Evolutionary conservation across 257 asterid genomes (phyloP), one percentile per base, ranked within the genome.

Genomic region (Fraxinus americana): DNA sequence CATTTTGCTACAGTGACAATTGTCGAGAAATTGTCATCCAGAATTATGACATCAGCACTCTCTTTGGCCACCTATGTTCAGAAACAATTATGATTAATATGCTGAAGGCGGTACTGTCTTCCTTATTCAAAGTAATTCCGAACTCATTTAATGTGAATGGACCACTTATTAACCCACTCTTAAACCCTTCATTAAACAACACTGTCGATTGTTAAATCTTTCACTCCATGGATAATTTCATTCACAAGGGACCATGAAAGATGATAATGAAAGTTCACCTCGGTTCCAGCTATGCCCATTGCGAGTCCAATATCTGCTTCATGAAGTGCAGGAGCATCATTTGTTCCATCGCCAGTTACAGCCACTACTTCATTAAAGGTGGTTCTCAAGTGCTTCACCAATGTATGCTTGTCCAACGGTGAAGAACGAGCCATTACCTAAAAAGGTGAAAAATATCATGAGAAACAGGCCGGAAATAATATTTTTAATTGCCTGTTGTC

Each of bases 361-460:
- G 99, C 99, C 77, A 94, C 98, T 25, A 94, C 98, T 81, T 94
- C 98, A 39, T 90, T 87, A 71, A 92, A 92, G 19, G 94, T 92
- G 13, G 97, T 91, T 59, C 98, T 85, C 87, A 94, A 78, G 75
- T 88, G 97, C 87, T 89, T 92, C 87, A 94, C 98, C 76, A 94
- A 70, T 38, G 92, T 90, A 81, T 94, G 98, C 85, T 94, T 94
- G 86, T 94, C 99, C 27, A 94, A 72, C 4, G 99, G 99, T 5
- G 97, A 94, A 39, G 99, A 94, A 70, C 98, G 93, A 72, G 98
- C 99, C 99, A 94, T 94, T 80, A 94, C 99, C 97, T 92, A 75
- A 54, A 38, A 70, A 27, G 25, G 35, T 61, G 32, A 11, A 25
- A 57, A 54, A 57, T 23, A 23, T 61, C 34, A 23, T 59, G 29